phyloP scores from a whole-genome alignment of 768 basidiomycete genomes.

The Grammothele lineata region DNA sequence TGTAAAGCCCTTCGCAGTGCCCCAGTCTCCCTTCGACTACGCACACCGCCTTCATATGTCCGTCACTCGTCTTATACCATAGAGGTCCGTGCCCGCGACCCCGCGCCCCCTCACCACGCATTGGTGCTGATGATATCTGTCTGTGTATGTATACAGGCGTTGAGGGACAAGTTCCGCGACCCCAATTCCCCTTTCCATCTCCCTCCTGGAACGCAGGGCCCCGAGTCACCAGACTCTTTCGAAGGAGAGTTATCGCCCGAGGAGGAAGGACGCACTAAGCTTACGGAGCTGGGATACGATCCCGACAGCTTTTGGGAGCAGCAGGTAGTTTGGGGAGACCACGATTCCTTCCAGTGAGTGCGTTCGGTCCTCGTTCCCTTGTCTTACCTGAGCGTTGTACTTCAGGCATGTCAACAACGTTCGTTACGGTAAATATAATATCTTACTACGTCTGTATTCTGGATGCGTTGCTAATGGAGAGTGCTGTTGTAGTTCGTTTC shows the following conservation, averaged over 20 bases:
- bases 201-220: constrained; percentile 54
- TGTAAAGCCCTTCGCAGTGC: too few species aligned
- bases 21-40: too few species aligned
- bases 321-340: constrained; percentile 73
- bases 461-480: background rate
- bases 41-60: too few species aligned
- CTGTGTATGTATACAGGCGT: constrained; percentile 42
- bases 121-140: too few species aligned
- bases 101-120: background rate
- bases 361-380: background rate
- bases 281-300: constrained; percentile 52
- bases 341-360: constrained; percentile 72
- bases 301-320: constrained; percentile 74
- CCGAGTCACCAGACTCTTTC: constrained; percentile 50
- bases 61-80: constrained; percentile 5
- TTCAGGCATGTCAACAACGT: constrained; percentile 76
- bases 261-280: constrained; percentile 38
- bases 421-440: constrained; percentile 65
- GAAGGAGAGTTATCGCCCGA: constrained; percentile 18
- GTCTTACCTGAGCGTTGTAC: background rate
- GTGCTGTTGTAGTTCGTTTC: constrained; percentile 46
- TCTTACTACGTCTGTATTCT: constrained; percentile 7
- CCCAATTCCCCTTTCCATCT: constrained; percentile 64
- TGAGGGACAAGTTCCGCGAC: constrained; percentile 59
- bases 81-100: background rate